Evolutionary conservation across 2,329 filamentous ascomycete species (phyloP).

Genomic region (Paecilomyces fulvus): DNA sequence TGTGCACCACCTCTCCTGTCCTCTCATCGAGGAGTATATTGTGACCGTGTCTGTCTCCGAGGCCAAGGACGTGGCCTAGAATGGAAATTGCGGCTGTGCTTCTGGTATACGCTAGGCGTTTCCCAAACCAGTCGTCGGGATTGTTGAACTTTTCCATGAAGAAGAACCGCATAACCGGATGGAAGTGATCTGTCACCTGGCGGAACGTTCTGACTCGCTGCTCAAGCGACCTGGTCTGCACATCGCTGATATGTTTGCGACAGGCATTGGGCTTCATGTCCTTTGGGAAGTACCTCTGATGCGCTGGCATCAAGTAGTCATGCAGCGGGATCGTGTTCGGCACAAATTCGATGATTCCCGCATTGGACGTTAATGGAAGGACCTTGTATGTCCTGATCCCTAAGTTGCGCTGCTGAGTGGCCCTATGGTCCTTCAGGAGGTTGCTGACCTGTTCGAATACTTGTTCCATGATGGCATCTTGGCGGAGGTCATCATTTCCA

Average conservation of each 20-base stretch:
- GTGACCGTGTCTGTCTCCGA: conserved; percentile 91
- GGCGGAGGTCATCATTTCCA: conserved; percentile 88
- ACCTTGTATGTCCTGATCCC: conserved; percentile 97
- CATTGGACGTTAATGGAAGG: conserved; percentile 71
- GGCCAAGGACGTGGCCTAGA: conserved; percentile 81
- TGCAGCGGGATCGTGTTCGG: conserved; percentile 86
- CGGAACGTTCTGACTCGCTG: conserved; percentile 66
- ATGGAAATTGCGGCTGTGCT: conserved; percentile 94
- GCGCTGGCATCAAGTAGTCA: conserved; percentile 84
- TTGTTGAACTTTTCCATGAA: conserved; percentile 92
- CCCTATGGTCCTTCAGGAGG: conserved; percentile 74
- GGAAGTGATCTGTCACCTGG: conserved; percentile 70
- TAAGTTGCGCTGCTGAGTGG: conserved; percentile 78
- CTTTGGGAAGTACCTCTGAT: conserved; percentile 75
- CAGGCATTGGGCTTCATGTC: conserved; percentile 70
- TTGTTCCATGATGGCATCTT: conserved; percentile 99
- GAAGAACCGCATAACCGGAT: conserved; percentile 92
- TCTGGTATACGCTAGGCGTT: conserved; percentile 80
- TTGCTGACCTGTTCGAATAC: conserved; percentile 95
- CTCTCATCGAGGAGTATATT: conserved; percentile 89
- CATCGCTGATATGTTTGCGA: conserved; percentile 68
- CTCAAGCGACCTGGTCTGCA: conserved; percentile 61
- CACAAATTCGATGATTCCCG: conserved; percentile 95
- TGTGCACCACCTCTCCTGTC: conserved; percentile 91
- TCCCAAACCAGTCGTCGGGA: conserved; percentile 92